Evolutionary conservation across 225 moss, liverwort and hornwort species (phyloP).

Genomic region (Pleurozium schreberi): DNA sequence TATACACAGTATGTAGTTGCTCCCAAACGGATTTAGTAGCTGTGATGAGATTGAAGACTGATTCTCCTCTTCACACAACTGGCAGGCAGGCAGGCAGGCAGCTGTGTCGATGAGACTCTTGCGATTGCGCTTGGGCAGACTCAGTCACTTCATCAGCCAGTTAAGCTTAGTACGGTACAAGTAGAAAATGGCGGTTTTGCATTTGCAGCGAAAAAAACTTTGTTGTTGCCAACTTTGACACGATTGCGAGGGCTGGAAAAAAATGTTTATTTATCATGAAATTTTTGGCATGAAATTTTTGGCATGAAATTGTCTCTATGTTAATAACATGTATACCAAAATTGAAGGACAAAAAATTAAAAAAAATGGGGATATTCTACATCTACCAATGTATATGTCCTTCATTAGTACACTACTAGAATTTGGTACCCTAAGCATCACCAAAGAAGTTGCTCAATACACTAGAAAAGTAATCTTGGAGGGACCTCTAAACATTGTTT

Average conservation of each 20-base stretch:
- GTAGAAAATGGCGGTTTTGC: neutral
- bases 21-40: neutral
- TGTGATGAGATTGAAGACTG: neutral
- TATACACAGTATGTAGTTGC: too few species aligned
- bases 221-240: neutral
- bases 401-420: too few species aligned
- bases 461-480: too few species aligned
- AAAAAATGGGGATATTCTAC: neutral
- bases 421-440: too few species aligned
- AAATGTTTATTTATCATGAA: too few species aligned
- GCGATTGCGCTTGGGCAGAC: neutral
- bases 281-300: too few species aligned
- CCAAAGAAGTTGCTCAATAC: too few species aligned
- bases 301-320: neutral
- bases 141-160: too few species aligned
- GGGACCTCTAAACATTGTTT: too few species aligned
- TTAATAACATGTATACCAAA: neutral
- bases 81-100: neutral
- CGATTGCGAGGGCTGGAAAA: fast-evolving
- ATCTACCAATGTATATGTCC: neutral
- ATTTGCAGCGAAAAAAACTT: neutral
- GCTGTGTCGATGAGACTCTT: neutral
- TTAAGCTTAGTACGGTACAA: neutral
- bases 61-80: neutral
- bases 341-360: neutral